A percentile compares a stretch with the other conserved stretches of the same genome.
phyloP scores from a whole-genome alignment of 2,329 filamentous ascomycete genomes.

The Sporothrix mexicana region DNA sequence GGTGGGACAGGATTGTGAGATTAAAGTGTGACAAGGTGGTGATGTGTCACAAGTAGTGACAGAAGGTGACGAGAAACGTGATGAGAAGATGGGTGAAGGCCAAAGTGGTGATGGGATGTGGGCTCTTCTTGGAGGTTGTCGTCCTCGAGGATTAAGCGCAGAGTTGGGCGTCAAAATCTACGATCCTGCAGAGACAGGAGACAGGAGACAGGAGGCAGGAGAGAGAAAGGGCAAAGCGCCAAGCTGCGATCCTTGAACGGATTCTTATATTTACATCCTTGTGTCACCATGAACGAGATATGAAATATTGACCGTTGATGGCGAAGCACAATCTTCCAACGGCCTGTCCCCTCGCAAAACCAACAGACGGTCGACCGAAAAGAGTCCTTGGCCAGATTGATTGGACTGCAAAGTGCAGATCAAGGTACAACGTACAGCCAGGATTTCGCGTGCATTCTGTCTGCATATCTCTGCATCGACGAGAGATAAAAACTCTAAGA shows the following conservation, averaged over 20 bases:
- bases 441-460: no score
- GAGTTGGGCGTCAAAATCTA: constrained; percentile 14
- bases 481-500: no score
- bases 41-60: no score
- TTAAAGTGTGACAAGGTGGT: no score
- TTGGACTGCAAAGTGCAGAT: not conserved
- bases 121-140: not conserved
- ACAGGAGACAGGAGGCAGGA: not conserved
- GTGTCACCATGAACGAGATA: not conserved
- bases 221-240: not conserved
- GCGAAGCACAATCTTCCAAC: no score
- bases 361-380: no score
- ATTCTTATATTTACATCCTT: constrained; percentile 3
- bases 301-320: no score
- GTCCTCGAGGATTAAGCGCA: not conserved
- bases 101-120: not conserved
- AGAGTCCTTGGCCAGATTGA: not conserved
- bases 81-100: not conserved
- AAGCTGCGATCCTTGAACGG: not conserved
- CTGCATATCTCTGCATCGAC: no score
- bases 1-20: no score
- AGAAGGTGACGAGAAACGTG: no score
- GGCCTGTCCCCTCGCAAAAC: no score
- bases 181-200: not conserved
- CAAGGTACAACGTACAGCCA: no score